Evolutionary conservation across 352 stramenopile genomes (phyloP), one percentile per base, ranked within the genome.

Genomic region (Phytopythium mirpurense): DNA sequence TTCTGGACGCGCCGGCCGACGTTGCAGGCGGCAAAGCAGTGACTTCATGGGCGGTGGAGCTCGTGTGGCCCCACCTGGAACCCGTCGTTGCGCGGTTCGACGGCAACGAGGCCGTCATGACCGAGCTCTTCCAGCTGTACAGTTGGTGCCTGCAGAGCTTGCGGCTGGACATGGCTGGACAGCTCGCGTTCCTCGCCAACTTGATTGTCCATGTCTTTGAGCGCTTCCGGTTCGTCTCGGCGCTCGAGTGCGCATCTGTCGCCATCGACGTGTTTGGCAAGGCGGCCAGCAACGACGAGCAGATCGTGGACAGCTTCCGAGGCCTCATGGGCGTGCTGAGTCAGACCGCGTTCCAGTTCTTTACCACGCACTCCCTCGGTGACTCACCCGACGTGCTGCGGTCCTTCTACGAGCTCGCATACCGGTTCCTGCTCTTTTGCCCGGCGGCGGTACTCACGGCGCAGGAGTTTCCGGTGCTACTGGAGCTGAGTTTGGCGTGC

Each of bases 381-480:
- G 76, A 86, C 21, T 69, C 70, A 7, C 76, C 76, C 1, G 74
- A 88, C 16, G 71, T 90, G 24, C 43, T 90, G 19, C 76, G 73
- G 12, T 78, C 76, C 7, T 80, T 88, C 61, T 90, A 74, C 41
- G 76, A 86, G 45, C 63, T 90, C 18, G 71, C 67, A 12, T 90
- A 90, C 46, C 76, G 79, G 9, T 88, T 85, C 41, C 56, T 86
- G 48, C 51, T 90, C 5, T 90, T 84, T 40, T 90, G 79, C n/a
- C 76, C 79, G 7, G 70, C 68, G 5, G 79, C 79, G 6, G 63
- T 90, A 37, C 55, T 90, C 23, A 74, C 72, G 27, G 71, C 69
- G 29, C 52, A 55, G 14, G 79, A 86, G 40, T 85, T 90, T 48
- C 62, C 70, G 0, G 69, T 86, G 29, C 64, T 88, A 16, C 60